These are phyloP conservation scores for Lycium ferocissimum DNA, from an alignment of 257 asterid species.

Conservation along the genomic window DNA sequence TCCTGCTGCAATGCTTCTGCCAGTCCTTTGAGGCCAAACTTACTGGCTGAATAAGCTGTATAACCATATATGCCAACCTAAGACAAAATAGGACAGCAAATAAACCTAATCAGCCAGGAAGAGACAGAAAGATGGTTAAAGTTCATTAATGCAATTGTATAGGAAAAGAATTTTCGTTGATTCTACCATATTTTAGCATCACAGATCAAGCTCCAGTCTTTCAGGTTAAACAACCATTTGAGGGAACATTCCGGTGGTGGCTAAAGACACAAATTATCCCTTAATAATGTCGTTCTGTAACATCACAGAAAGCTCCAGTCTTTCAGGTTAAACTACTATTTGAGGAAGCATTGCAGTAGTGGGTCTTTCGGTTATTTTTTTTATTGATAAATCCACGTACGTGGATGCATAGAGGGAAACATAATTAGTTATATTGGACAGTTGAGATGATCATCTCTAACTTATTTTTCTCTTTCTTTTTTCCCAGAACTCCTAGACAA, in stretches of 20 bases:
- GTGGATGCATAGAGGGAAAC: neutral
- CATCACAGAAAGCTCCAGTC: neutral
- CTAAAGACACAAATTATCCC: neutral
- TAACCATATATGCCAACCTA: slow-evolving; percentile 98
- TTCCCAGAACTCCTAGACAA: neutral
- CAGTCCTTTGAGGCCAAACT: slow-evolving; percentile 93
- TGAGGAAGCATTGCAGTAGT: neutral
- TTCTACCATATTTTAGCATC: slow-evolving; percentile 2
- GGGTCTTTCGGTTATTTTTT: neutral
- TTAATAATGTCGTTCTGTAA: neutral
- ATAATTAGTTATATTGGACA: neutral
- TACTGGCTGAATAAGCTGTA: slow-evolving; percentile 95
- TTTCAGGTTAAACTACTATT: neutral
- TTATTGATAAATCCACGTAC: neutral
- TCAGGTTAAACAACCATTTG: neutral
- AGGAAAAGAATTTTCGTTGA: neutral
- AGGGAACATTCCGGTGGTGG: neutral
- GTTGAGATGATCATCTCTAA: neutral
- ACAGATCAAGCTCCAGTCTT: neutral
- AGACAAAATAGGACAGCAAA: slow-evolving; percentile 11
- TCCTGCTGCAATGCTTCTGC: slow-evolving; percentile 98
- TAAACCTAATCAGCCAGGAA: slow-evolving; percentile 26
- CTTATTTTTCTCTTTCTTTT: neutral
- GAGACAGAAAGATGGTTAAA: neutral
- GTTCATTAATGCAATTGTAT: neutral